Percentiles rank a stretch among this genome's conserved stretches.
Conservation (phyloP, 805 yeast species). For the Wickerhamiella bombiphila region DNA sequence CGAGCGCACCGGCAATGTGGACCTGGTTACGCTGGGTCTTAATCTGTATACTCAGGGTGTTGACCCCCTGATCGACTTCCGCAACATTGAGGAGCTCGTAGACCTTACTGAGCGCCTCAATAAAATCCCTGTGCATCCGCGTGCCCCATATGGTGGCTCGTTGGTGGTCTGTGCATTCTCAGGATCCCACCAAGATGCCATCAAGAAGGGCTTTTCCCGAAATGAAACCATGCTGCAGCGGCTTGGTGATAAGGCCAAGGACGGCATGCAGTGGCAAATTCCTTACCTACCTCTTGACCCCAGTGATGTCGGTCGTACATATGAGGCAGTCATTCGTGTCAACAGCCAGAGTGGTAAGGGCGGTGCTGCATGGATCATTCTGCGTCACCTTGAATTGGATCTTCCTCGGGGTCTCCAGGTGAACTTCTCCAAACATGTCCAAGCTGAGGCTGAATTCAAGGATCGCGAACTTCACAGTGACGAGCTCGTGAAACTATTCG, state of each 20-base stretch:
- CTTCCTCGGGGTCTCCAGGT: conserved; percentile 71
- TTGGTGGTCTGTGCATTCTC: conserved; percentile 72
- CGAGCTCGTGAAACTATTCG: conserved; percentile 55
- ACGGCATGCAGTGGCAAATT: conserved; percentile 41
- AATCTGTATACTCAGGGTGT: conserved; percentile 71
- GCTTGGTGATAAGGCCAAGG: conserved; percentile 24
- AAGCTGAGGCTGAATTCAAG: conserved; percentile 48
- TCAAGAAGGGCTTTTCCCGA: conserved; percentile 59
- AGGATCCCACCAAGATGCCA: conserved; percentile 83
- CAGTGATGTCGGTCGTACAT: conserved; percentile 71
- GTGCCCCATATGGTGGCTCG: conserved; percentile 76
- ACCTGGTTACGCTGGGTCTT: conserved; percentile 60
- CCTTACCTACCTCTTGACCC: conserved; percentile 82
- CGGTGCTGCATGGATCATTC: conserved; percentile 78
- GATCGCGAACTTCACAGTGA: conserved; percentile 56
- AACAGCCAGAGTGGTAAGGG: conserved; percentile 83
- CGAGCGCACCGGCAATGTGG: conserved; percentile 80
- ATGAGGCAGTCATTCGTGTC: conserved; percentile 82
- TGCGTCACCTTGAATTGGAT: conserved; percentile 61
- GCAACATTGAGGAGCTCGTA: conserved; percentile 49
- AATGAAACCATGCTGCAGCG: conserved; percentile 27
- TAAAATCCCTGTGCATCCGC: conserved; percentile 62
- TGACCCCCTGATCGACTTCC: conserved; percentile 54
- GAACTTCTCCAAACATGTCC: conserved; percentile 58
- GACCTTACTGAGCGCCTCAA: conserved; percentile 67